phyloP scores from a whole-genome alignment of 306 rosid species.

The Trichosanthes truncata region DNA sequence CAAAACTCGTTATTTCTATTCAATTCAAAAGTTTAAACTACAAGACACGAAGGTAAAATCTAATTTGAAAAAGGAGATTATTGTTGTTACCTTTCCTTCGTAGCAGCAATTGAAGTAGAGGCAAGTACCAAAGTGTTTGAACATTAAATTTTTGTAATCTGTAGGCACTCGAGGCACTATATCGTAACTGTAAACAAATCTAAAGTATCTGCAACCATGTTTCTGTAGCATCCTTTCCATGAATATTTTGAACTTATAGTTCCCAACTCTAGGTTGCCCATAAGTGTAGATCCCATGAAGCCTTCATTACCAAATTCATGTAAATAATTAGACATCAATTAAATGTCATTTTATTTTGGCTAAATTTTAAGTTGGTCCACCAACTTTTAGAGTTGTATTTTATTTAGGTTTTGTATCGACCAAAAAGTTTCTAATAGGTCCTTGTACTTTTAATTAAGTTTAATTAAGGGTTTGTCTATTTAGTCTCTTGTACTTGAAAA shows the following conservation, averaged over 20 bases:
- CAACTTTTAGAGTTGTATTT: too few species aligned
- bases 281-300: constrained; percentile 63
- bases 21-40: background rate
- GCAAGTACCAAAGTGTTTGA: constrained; percentile 75
- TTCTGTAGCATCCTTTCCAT: constrained; percentile 40
- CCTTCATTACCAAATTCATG: background rate
- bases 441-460: too few species aligned
- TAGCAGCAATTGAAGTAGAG: constrained; percentile 46
- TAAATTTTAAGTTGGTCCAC: too few species aligned
- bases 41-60: too few species aligned
- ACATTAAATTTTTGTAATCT: constrained; percentile 45
- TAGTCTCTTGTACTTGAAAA: too few species aligned
- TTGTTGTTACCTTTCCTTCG: constrained; percentile 28
- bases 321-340: too few species aligned
- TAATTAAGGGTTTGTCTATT: too few species aligned
- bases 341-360: too few species aligned
- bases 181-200: constrained; percentile 69
- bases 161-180: constrained; percentile 66
- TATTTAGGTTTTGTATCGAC: too few species aligned
- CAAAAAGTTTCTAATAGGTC: too few species aligned
- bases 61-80: background rate
- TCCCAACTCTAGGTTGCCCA: constrained; percentile 93
- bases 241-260: constrained; percentile 26
- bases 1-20: too few species aligned
- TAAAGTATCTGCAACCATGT: constrained; percentile 35